phyloP scores from a whole-genome alignment of 1,284 basidiomycete genomes.

The Puccinia novopanici region DNA sequence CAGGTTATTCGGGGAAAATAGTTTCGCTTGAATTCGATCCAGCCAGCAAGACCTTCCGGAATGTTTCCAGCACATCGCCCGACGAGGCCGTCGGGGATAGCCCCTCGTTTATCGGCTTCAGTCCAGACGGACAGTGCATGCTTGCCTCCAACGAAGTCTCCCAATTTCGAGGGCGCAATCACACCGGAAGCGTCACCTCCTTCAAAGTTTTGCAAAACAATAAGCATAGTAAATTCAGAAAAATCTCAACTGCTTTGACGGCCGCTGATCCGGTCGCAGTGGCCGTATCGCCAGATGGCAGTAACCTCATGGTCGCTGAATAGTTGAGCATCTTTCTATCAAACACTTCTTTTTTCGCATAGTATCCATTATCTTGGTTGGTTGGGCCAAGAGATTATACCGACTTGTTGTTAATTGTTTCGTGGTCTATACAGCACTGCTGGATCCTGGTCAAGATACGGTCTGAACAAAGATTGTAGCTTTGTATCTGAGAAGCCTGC shows the following conservation, averaged over 20 bases:
- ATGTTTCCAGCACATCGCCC: background rate
- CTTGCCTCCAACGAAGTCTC: slow-evolving; percentile 12
- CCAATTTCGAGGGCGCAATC: background rate
- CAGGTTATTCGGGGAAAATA: slow-evolving; percentile 19
- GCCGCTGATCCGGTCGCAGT: background rate
- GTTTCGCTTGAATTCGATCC: slow-evolving; percentile 15
- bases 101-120: slow-evolving; percentile 21
- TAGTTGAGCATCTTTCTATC: slow-evolving; percentile 10
- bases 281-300: slow-evolving; percentile 25
- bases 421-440: background rate
- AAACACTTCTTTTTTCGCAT: background rate
- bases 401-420: background rate
- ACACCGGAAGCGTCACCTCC: slow-evolving; percentile 29
- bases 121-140: background rate
- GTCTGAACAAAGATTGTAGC: background rate
- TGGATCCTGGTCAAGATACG: slow-evolving; percentile 21
- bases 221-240: background rate
- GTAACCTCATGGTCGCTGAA: slow-evolving; percentile 18
- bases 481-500: slow-evolving; percentile 5
- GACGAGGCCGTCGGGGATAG: background rate
- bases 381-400: background rate
- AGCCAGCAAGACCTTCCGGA: background rate
- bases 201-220: background rate
- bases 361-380: background rate
- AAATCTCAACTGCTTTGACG: background rate